A percentile compares a stretch with the other conserved stretches of the same genome.
Conservation (phyloP, 345 rosid genomes). For the Angophora floribunda region DNA sequence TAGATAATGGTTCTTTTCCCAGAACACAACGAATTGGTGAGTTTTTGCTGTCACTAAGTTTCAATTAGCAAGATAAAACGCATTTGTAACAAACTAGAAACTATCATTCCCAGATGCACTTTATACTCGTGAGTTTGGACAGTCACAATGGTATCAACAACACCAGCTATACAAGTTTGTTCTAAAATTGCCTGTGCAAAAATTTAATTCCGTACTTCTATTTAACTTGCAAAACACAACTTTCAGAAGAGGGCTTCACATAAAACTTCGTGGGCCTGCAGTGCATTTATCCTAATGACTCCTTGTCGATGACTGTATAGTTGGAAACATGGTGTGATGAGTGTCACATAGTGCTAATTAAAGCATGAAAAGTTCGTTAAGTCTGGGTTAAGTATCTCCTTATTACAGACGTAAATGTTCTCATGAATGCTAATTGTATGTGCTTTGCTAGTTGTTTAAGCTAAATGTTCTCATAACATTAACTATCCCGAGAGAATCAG, state of each 20-base stretch:
- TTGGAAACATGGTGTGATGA: background rate
- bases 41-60: too few relatives aligned
- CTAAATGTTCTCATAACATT: background rate
- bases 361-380: background rate
- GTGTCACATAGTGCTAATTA: background rate
- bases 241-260: background rate
- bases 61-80: too few relatives aligned
- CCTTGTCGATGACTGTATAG: background rate
- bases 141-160: too few relatives aligned
- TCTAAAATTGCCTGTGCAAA: too few relatives aligned
- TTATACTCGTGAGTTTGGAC: too few relatives aligned
- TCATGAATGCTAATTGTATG: background rate
- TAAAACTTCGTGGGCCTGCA: background rate
- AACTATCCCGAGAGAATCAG: background rate
- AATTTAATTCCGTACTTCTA: too few relatives aligned
- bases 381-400: background rate
- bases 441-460: background rate
- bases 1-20: too few relatives aligned
- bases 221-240: too few relatives aligned
- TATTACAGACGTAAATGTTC: background rate
- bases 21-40: too few relatives aligned
- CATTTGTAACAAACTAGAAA: too few relatives aligned
- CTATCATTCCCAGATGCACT: fast-evolving
- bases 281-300: too few relatives aligned
- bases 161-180: too few relatives aligned